Evolutionary conservation across 2,329 filamentous ascomycete species (phyloP), one percentile per base, ranked within the genome.

Genomic region (Aspergillus arachidicola): DNA sequence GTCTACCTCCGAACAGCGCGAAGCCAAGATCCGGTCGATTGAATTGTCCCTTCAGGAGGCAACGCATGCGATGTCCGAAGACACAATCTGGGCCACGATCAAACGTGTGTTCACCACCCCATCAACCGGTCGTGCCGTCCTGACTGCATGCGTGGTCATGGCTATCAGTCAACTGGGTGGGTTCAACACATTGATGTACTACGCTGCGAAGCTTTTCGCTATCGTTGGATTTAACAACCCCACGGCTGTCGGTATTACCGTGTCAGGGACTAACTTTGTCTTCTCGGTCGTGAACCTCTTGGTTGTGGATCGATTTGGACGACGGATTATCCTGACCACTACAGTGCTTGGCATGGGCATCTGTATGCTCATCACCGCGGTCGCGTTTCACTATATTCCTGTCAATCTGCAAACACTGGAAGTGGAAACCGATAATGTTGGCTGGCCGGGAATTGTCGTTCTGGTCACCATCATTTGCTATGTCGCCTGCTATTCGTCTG

Each of bases 61-160:
- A 12, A 54, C 51, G 2, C 19, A 34, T 2, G 32, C 30, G 4
- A 36, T 54, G 30, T n/a, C n/a, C 19, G 30, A 54, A 19, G 51
- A 54, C 11, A 12, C 51, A 6, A 30, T 54, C 12, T 54, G 51
- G 51, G 30, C 32, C 3, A 54, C 51, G 11, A 21, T 54, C 12
- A 54, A 10, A 16, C 51, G 51, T 5, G 51, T 54, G 9, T 54
- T 54, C 30, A 54, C 51, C 9, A 54, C 51, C n/a, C 51, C 51
- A 14, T 28, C 51, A 14, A 54, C 51, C 4, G 51, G 51, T 19
- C 51, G 51, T 36, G 51, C 51, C 16, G 51, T 54, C n/a, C 51
- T 54, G n/a, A 54, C 51, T n/a, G 51, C 51, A 30, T 54, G 51
- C 10, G 51, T 54, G 19, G 51, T 54, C 10, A 54, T 54, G 51